Conservation (phyloP, 495 filamentous ascomycete species). For the Penicillium daleae region DNA sequence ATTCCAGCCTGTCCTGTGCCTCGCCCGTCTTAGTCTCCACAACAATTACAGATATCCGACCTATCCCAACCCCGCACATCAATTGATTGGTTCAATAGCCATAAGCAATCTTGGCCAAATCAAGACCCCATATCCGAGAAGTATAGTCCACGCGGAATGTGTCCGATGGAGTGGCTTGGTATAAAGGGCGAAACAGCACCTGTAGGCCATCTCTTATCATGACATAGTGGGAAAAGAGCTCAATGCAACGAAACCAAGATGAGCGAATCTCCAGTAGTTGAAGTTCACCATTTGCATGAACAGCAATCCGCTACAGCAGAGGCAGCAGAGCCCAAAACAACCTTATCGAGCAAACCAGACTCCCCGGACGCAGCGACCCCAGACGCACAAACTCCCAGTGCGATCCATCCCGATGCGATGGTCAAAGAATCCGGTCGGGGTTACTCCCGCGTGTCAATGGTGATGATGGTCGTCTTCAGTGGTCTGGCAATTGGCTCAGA, state of each 20-base stretch:
- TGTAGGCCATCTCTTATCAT: not conserved
- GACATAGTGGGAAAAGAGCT: not conserved
- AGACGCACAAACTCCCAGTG: not conserved
- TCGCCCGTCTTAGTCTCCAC: not conserved
- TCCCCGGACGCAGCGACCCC: not conserved
- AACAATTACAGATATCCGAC: not conserved
- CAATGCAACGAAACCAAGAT: conserved; percentile 11
- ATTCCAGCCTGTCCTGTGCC: not conserved
- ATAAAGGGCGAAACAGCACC: conserved; percentile 6
- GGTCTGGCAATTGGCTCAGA: conserved; percentile 35
- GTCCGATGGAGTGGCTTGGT: not conserved
- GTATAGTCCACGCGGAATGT: conserved; percentile 1
- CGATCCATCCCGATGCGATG: conserved; percentile 4
- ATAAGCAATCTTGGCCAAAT: conserved; percentile 7
- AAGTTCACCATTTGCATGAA: not conserved
- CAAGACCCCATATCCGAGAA: not conserved
- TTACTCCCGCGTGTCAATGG: conserved; percentile 27
- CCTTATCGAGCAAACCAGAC: not conserved
- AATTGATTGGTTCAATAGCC: conserved; percentile 7
- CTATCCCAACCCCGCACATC: conserved; percentile 6
- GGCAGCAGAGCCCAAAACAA: not conserved
- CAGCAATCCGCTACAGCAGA: not conserved
- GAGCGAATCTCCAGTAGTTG: conserved; percentile 7
- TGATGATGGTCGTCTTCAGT: conserved; percentile 35
- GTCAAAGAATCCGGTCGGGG: conserved; percentile 7